Base-by-base conservation (phyloP, 2,329 filamentous ascomycete genomes). In the Sporothrix globosa region DNA sequence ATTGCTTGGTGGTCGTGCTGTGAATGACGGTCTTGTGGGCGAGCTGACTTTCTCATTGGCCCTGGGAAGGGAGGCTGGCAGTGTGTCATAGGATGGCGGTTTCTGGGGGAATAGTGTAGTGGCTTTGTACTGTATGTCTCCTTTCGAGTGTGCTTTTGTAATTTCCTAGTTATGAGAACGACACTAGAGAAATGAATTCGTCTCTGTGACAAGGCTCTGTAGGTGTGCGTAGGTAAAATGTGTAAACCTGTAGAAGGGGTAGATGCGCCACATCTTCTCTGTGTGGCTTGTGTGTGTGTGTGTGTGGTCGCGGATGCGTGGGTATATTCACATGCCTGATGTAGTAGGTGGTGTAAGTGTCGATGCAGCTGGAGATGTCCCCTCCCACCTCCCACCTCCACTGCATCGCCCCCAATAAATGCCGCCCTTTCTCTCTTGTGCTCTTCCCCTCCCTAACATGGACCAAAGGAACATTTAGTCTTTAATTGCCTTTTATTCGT, bases 1-100 rank as follows among this genome's bases (percentile, higher is more conserved):
- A 4, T 30, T 13, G 19, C n/a, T 11, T 19, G 44, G 5, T 54
- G 39, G 9, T 13, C 19, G 19, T 52, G 27, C 10, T 56, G 17
- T 52, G 44, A 27, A 19, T n/a, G 27, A n/a, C 39, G 65, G 27
- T 24, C 6, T 14, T 53, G 41, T 56, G 48, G 56, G 39, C 34
- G 48, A 63, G 70, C 68, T 39, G 70, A 50, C 68, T 65, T 66
- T 69, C 66, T 69, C 48, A 69, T 70, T 72, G 69, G 71, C 44
- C 27, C 66, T 10, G 4, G 27, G 66, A 46, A 9, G 34, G 34
- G 27, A 39, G 61, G 10, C 63, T 21, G 58, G 39, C n/a, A 46
- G 21, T 39, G 19, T 54, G 34, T 58, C 39, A 61, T 24, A 30
- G 21, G 7, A 27, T 41, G n/a, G 52, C 69, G 50, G 54, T 52